phyloP scores from a whole-genome alignment of 208 protist genomes.

The Porcisia hertigi region DNA sequence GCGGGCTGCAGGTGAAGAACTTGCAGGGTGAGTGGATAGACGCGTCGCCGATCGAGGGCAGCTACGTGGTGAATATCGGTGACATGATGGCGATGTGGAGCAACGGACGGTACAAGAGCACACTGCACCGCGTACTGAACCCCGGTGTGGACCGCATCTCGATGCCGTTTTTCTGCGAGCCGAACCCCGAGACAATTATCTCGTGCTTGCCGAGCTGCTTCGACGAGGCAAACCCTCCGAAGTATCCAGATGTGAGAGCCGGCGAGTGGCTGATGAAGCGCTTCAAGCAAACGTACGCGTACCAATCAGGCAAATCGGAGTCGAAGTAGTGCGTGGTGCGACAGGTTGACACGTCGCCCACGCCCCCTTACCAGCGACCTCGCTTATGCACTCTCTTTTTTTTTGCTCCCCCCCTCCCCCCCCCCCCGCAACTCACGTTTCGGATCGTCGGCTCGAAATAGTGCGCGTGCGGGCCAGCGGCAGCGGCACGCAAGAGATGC shows the following conservation, averaged over 20 bases:
- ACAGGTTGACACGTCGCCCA: not conserved
- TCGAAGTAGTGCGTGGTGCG: not conserved
- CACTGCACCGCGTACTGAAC: conserved; percentile 73
- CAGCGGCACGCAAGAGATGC: too few species aligned
- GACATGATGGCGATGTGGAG: conserved; percentile 90
- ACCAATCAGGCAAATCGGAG: conserved; percentile 24
- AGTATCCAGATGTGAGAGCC: conserved; percentile 56
- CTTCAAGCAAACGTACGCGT: conserved; percentile 73
- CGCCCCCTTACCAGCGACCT: too few species aligned
- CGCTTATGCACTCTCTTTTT: too few species aligned
- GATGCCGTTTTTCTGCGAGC: conserved; percentile 87
- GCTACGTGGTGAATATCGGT: conserved; percentile 86
- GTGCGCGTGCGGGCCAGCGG: too few species aligned
- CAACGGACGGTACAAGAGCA: conserved; percentile 75
- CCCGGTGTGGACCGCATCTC: conserved; percentile 70
- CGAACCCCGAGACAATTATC: conserved; percentile 68
- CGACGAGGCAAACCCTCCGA: conserved; percentile 54
- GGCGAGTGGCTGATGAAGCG: conserved; percentile 72
- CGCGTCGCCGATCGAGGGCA: conserved; percentile 51
- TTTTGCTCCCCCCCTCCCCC: too few species aligned
- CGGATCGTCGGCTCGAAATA: too few species aligned
- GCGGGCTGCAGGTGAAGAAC: conserved; percentile 67
- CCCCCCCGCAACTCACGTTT: too few species aligned
- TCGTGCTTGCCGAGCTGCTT: conserved; percentile 67
- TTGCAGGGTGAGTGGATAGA: conserved; percentile 66